Evolutionary conservation across 345 rosid genomes (phyloP).

Genomic region (Acer campestre): DNA sequence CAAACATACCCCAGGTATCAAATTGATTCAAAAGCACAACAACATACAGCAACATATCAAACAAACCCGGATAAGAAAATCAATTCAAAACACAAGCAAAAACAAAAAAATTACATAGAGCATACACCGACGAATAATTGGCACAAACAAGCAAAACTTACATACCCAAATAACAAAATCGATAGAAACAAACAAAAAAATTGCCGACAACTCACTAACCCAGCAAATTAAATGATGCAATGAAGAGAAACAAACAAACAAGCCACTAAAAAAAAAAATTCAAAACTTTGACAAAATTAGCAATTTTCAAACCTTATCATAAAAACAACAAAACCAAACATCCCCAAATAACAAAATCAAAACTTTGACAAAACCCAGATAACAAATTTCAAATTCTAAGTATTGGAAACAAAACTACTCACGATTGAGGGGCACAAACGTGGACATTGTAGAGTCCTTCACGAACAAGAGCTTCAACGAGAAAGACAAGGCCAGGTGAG

Average conservation of each 20-base stretch:
- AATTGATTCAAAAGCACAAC: constrained; percentile 11
- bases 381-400: background rate
- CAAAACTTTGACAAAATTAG: too few relatives aligned
- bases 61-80: background rate
- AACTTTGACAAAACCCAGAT: constrained; percentile 7
- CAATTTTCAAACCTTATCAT: too few relatives aligned
- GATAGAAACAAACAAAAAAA: background rate
- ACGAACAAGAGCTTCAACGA: constrained; percentile 84
- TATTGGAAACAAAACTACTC: constrained; percentile 30
- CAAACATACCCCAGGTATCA: constrained; percentile 5
- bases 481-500: constrained; percentile 81
- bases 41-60: background rate
- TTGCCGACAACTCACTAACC: background rate
- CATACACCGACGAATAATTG: background rate
- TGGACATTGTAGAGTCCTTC: constrained; percentile 77
- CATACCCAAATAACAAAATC: constrained; percentile 5
- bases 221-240: background rate
- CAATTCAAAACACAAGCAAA: background rate
- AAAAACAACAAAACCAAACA: background rate
- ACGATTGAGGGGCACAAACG: constrained; percentile 97
- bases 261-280: too few relatives aligned
- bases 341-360: background rate
- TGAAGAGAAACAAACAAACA: background rate
- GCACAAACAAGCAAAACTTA: background rate
- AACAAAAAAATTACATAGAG: background rate